Evolutionary conservation across 2,329 filamentous ascomycete genomes (phyloP).

Genomic region (Cordyceps militaris): DNA sequence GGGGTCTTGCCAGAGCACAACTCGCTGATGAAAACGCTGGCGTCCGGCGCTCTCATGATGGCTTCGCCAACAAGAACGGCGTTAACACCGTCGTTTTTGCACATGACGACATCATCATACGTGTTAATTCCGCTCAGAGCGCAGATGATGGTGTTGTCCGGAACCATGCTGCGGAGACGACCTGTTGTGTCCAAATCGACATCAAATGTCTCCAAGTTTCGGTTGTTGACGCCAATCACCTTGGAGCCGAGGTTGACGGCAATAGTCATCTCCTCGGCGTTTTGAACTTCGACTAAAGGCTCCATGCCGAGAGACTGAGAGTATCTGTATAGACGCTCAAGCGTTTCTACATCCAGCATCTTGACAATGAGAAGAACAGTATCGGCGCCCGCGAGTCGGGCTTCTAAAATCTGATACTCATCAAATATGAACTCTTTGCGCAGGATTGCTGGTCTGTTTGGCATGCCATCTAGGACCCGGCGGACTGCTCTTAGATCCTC

Average conservation of each 20-base stretch:
- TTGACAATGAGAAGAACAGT: constrained; percentile 95
- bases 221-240: constrained; percentile 96
- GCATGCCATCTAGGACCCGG: constrained; percentile 82
- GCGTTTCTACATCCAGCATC: constrained; percentile 74
- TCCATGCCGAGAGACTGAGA: constrained; percentile 92
- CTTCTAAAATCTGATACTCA: constrained; percentile 96
- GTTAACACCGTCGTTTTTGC: constrained; percentile 82
- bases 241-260: constrained; percentile 81
- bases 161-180: constrained; percentile 78
- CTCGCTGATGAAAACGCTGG: constrained; percentile 72
- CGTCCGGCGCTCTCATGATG: constrained; percentile 85
- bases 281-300: constrained; percentile 94
- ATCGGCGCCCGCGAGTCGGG: constrained; percentile 84
- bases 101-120: constrained; percentile 79
- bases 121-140: constrained; percentile 91
- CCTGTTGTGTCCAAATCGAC: constrained; percentile 91
- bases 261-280: constrained; percentile 81
- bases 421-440: constrained; percentile 98
- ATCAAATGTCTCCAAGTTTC: constrained; percentile 92
- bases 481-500: constrained; percentile 85
- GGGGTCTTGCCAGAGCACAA: constrained; percentile 59
- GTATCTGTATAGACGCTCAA: constrained; percentile 79
- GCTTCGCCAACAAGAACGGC: constrained; percentile 93
- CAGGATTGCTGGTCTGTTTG: constrained; percentile 83
- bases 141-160: constrained; percentile 79